Base-by-base conservation (phyloP, 2,329 filamentous ascomycete genomes). In the Bertia moriformis region DNA sequence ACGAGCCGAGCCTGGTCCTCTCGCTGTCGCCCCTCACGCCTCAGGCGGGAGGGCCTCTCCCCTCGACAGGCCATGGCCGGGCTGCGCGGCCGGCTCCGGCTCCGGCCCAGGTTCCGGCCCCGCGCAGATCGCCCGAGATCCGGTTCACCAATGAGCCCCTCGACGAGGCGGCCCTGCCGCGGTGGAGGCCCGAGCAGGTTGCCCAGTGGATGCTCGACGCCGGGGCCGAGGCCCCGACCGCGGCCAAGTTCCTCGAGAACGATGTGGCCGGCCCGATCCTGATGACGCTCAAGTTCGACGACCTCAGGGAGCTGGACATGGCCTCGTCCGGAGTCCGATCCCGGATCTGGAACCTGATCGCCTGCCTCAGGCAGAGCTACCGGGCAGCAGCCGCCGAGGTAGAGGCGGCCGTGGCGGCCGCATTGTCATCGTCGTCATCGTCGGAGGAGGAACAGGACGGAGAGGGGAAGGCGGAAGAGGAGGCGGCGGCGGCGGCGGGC, bases 201-300 rank as follows among this genome's bases (percentile, higher is more conserved):
- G 82, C 83, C 40, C 77, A 83, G 51, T 91, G 84, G 73, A 91
- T 95, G 86, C 73, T 79, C 51, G 75, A 85, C 55, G 74, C 78
- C 35, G 86, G 84, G 48, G 78, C 93, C 53, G 88, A 94, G 54
- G 63, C 75, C 39, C 63, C 69, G 4, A 69, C 89, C 38, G 79
- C 91, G 10, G 79, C 93, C 51, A 84, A 82, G 48, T 95, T 98
- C 51, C 71, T 88, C 44, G 73, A 82, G 50, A 93, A 98, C 56
- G 89, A 98, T 53, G 95, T 98, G 56, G 86, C 81, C 18, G 89
- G 89, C 13, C 70, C 77, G 3, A 84, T 96, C 41, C 65, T 96
- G 15, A 77, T 93, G 39, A 87, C 89, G n/a, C 65, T 98, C 33
- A 87, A 93, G 53, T 88, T 89, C 48, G 86, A 93, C 45, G 88